Base-by-base conservation (phyloP, 2,329 filamentous ascomycete species). In the Ambrosiella cleistominuta region DNA sequence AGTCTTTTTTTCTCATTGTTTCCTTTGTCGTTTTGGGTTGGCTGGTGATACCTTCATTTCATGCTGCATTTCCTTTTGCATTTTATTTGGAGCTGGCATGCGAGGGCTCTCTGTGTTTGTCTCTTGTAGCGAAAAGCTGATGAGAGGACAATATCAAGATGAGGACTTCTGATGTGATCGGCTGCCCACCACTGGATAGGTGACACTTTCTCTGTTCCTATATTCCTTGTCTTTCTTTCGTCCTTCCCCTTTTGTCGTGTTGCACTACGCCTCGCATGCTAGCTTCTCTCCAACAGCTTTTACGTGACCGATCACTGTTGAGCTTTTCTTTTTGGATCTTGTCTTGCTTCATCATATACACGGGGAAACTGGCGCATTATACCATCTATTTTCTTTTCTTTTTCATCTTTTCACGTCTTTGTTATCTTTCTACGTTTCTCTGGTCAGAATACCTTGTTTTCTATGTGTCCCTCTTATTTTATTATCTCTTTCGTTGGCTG, bases 391-490 rank as follows among this genome's bases (percentile, higher is more conserved):
- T 15, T 47, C 19, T 47, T 47, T n/a, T 47, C 44, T 47, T 47
- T 47, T n/a, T 47, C n/a, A 15, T 62, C 59, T 64, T 60, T 61
- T 37, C 38, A 36, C 44, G 12, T 12, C 49, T 42, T 57, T 55
- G 50, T 35, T 27, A 13, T 57, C 27, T 45, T 40, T 53, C 39
- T 47, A 19, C 13, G 27, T 40, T 17, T 47, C 44, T 47, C 44
- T 47, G 44, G 44, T 47, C 44, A 47, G 44, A 47, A 42, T 49
- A 36, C 42, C 45, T 50, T 52, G 44, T 52, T 40, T 64, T 62
- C 56, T 57, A 60, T 59, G 56, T 61, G 56, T 61, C 52, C 60
- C 60, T 62, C 54, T 58, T 57, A 57, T 51, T 44, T 59, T 57
- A 54, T 56, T 47, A 45, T 36, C 58, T 54, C 61, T 54, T 59